phyloP scores from a whole-genome alignment of 768 basidiomycete species.

The Lactarius deliciosus region DNA sequence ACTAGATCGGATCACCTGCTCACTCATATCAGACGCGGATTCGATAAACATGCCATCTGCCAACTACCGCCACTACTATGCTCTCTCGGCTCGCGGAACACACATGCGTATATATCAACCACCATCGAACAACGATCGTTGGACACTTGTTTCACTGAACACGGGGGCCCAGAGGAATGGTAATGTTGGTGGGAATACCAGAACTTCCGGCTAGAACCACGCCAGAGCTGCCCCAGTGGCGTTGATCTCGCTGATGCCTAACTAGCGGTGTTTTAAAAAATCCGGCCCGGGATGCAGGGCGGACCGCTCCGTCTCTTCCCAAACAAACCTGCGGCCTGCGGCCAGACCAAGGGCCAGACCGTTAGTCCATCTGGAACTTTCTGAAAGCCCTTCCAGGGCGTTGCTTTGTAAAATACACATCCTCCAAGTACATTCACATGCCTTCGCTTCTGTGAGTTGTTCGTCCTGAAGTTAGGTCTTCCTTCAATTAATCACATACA shows the following conservation, averaged over 20 bases:
- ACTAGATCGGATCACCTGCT: background rate
- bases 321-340: background rate
- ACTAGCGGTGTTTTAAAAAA: background rate
- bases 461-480: background rate
- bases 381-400: background rate
- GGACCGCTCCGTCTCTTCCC: background rate
- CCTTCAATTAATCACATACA: background rate
- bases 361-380: background rate
- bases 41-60: background rate
- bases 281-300: background rate
- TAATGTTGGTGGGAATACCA: background rate
- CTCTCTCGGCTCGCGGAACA: background rate
- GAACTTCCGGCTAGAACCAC: conserved; percentile 2
- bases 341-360: too few species aligned
- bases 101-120: background rate
- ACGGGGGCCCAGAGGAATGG: background rate
- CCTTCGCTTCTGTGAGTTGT: background rate
- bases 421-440: background rate
- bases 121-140: background rate
- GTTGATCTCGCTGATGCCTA: background rate
- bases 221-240: background rate
- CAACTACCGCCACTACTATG: background rate
- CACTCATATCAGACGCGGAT: background rate
- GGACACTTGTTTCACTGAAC: background rate
- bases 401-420: background rate